These are phyloP conservation scores for Penicillium palitans DNA, from an alignment of 2,329 filamentous ascomycete species.

Conservation along the genomic window DNA sequence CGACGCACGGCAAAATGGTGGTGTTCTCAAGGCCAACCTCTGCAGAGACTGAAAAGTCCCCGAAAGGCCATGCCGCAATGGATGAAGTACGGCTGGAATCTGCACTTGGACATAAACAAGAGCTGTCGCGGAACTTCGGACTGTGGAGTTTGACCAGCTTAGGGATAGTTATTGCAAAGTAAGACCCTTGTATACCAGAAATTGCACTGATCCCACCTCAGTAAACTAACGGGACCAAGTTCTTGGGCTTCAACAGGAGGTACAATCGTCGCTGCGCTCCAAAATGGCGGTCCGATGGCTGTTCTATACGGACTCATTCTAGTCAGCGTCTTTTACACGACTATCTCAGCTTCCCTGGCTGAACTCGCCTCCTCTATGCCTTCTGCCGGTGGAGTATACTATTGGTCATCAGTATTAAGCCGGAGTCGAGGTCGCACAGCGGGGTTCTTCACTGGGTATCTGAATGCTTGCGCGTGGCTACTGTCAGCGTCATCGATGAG, in stretches of 20 bases:
- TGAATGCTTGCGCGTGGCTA: slow-evolving; percentile 37
- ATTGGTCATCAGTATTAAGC: slow-evolving; percentile 58
- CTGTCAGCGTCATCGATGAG: slow-evolving; percentile 34
- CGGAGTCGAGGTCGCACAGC: slow-evolving; percentile 47
- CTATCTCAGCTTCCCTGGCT: slow-evolving; percentile 56
- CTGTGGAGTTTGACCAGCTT: slow-evolving; percentile 57
- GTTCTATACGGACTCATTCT: slow-evolving; percentile 59
- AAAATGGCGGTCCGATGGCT: slow-evolving; percentile 61
- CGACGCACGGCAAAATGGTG: slow-evolving; percentile 12
- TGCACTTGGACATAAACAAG: slow-evolving; percentile 56
- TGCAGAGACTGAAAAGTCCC: slow-evolving; percentile 1
- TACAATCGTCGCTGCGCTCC: slow-evolving; percentile 54
- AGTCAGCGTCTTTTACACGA: slow-evolving; percentile 52
- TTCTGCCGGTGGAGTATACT: slow-evolving; percentile 56
- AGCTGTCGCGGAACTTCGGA: slow-evolving; percentile 60
- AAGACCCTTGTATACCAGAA: slow-evolving; percentile 2
- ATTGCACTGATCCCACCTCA: neutral
- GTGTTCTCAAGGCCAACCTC: slow-evolving; percentile 4
- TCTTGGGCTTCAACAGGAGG: slow-evolving; percentile 63
- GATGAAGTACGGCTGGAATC: slow-evolving; percentile 31
- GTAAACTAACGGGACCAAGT: slow-evolving; percentile 35
- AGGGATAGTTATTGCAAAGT: slow-evolving; percentile 54
- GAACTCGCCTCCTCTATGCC: slow-evolving; percentile 60
- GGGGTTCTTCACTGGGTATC: slow-evolving; percentile 42
- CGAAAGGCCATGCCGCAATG: slow-evolving; percentile 15